Conservation (phyloP, 176 grass and related monocot species). For the Phoenix roebelenii region DNA sequence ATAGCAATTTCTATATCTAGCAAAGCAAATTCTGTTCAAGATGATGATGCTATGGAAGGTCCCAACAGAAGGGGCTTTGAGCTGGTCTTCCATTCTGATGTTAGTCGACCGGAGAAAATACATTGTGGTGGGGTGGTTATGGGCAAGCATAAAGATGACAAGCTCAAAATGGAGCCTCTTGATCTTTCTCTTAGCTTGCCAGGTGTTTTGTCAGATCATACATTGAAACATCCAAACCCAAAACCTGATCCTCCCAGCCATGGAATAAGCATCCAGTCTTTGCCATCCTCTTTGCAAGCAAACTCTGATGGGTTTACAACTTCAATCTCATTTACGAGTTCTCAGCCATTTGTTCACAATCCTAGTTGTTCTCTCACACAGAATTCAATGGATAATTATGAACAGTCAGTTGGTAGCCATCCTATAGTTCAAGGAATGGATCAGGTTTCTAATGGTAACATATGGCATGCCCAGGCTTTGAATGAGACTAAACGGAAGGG, state of each 20-base stretch:
- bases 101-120: constrained; percentile 20
- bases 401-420: constrained; percentile 58
- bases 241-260: constrained; percentile 24
- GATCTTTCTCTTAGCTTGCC: constrained; percentile 83
- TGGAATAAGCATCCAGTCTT: constrained; percentile 32
- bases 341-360: constrained; percentile 48
- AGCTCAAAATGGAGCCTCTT: constrained; percentile 47
- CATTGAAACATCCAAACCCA: constrained; percentile 21
- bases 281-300: constrained; percentile 39
- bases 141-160: constrained; percentile 31
- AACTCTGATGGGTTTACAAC: constrained; percentile 48
- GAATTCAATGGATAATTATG: constrained; percentile 56
- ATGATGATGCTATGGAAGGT: constrained; percentile 18
- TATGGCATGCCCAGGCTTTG: constrained; percentile 41
- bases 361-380: constrained; percentile 73
- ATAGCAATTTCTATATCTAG: constrained; percentile 42
- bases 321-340: constrained; percentile 46
- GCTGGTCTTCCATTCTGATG: constrained; percentile 32
- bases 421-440: constrained; percentile 50
- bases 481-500: constrained; percentile 41
- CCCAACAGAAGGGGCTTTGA: constrained; percentile 43
- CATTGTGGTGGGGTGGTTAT: constrained; percentile 15
- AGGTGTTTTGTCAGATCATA: constrained; percentile 41
- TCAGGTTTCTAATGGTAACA: constrained; percentile 31
- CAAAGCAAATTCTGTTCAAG: constrained; percentile 13